These are phyloP conservation scores for Penicillium polonicum DNA, from an alignment of 2,329 filamentous ascomycete species.

Conservation along the genomic window DNA sequence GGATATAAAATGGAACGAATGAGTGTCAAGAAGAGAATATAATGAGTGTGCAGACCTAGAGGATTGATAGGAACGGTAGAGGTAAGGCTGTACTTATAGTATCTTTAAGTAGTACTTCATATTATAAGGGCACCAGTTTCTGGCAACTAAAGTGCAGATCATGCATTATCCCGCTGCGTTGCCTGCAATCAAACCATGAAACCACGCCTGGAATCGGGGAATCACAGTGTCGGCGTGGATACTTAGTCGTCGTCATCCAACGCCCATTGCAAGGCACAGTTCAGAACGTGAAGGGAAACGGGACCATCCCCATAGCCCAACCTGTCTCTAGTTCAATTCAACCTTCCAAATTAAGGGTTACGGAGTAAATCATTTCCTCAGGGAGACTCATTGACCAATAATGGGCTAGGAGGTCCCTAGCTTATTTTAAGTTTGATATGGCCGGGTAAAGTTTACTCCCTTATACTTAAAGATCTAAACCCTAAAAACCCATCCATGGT, in stretches of 20 bases:
- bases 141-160: background rate
- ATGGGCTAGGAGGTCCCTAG: background rate
- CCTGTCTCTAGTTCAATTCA: background rate
- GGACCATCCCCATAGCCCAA: background rate
- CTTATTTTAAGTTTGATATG: background rate
- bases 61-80: background rate
- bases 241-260: conserved; percentile 1
- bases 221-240: background rate
- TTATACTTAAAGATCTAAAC: background rate
- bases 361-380: background rate
- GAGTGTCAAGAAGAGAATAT: background rate
- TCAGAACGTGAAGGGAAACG: background rate
- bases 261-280: background rate
- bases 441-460: conserved; percentile 5
- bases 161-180: background rate
- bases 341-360: background rate
- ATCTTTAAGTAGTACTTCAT: no score
- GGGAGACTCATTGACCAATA: background rate
- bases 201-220: background rate
- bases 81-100: background rate
- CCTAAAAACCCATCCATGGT: background rate
- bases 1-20: background rate
- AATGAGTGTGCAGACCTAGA: background rate
- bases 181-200: conserved; percentile 1
- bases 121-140: background rate